Conservation (phyloP, 1,284 basidiomycete species). For the Rhodotorula mucilaginosa region DNA sequence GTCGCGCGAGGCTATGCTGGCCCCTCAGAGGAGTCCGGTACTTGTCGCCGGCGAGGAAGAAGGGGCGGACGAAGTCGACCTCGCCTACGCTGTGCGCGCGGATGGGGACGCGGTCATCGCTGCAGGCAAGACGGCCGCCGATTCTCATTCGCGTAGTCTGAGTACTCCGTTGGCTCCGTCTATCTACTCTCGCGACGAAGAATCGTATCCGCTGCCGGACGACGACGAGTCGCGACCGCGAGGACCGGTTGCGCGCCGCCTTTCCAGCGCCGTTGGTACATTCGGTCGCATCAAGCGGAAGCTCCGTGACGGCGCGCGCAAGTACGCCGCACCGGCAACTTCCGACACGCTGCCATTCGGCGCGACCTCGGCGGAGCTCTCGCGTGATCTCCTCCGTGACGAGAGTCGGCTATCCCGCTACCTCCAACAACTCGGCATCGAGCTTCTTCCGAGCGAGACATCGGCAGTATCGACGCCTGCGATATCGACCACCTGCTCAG, state of each 20-base stretch:
- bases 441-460: not conserved
- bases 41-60: slow-evolving; percentile 16
- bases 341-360: not conserved
- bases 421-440: not conserved
- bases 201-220: not conserved
- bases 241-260: slow-evolving; percentile 38
- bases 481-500: not conserved
- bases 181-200: not conserved
- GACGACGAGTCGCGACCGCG: slow-evolving; percentile 1
- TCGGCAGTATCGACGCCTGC: not conserved
- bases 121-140: not conserved
- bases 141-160: no score
- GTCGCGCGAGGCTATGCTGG: not conserved
- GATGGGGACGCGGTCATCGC: no score
- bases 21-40: not conserved
- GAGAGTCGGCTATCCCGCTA: slow-evolving; percentile 1
- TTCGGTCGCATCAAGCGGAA: slow-evolving; percentile 44
- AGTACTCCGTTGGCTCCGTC: no score
- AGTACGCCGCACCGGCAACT: not conserved
- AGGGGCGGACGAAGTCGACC: slow-evolving; percentile 23
- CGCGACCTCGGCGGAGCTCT: not conserved
- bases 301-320: slow-evolving; percentile 24
- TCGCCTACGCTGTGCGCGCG: not conserved
- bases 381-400: slow-evolving; percentile 36
- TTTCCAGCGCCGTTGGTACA: slow-evolving; percentile 43